Evolutionary conservation across 2,329 filamentous ascomycete genomes (phyloP).

Genomic region (Beauveria sp.): DNA sequence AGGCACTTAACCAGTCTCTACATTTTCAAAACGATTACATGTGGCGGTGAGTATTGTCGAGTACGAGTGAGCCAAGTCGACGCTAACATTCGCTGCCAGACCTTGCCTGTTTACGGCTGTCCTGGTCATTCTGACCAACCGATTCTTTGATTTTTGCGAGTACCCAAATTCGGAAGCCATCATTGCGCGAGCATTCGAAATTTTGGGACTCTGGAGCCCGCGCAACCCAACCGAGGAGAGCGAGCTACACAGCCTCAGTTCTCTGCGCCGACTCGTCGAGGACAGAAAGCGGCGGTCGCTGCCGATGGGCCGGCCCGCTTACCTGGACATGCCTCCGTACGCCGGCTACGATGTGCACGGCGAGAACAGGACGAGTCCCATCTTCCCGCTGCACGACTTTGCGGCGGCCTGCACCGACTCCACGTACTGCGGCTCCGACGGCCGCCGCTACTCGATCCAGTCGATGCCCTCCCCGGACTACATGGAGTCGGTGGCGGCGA

Average conservation of each 20-base stretch:
- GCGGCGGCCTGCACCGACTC: neutral
- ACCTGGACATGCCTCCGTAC: neutral
- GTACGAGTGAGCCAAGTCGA: too few species aligned
- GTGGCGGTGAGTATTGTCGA: neutral
- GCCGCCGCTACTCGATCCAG: conserved; percentile 1
- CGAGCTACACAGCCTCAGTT: neutral
- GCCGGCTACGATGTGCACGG: neutral
- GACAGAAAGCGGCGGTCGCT: neutral
- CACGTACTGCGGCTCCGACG: neutral
- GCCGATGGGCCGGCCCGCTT: neutral
- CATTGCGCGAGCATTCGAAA: conserved; percentile 24
- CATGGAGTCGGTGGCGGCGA: neutral
- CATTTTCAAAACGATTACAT: neutral
- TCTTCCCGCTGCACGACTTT: neutral
- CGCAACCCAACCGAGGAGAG: neutral
- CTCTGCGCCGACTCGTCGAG: neutral
- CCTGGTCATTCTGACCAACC: conserved; percentile 48
- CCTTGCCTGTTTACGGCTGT: conserved; percentile 49
- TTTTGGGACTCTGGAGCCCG: neutral
- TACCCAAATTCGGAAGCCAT: conserved; percentile 33
- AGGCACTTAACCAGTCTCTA: neutral
- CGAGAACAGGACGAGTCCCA: neutral
- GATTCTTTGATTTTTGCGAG: conserved; percentile 42
- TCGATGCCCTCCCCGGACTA: neutral
- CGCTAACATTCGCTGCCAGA: conserved; percentile 24